Base-by-base conservation (phyloP, 345 rosid species). In the Bruguiera sexangula region DNA sequence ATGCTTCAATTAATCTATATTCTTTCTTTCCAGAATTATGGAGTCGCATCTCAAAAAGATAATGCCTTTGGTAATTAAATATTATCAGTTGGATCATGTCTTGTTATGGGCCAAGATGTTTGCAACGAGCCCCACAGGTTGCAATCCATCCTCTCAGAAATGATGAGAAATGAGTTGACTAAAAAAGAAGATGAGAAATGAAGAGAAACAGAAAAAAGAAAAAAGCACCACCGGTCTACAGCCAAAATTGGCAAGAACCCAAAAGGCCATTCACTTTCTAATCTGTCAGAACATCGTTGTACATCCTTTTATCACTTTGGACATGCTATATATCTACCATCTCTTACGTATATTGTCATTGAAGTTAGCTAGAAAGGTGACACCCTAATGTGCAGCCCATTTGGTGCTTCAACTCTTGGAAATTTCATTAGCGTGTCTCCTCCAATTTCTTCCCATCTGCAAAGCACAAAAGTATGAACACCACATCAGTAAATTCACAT, bases 371-470 rank as follows among this genome's bases (percentile, higher is more conserved):
- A 84, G 86, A 84, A 73, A 69, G 82, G 69, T 67, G 88, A 88
- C 54, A 92, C 87, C 71, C 87, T 85, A 37, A 91, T 75, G 82
- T 89, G 97, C 2, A 88, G 76, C 30, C 98, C 98, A 68, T 94
- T 89, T 32, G 97, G 96, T 73, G 98, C 98, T 78, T 82, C 86
- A 52, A 94, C 96, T 86, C 98, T 94, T 58, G 98, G 98, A 67
- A 94, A 94, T 65, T 84, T 91, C 89, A 85, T 76, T 32, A 94
- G 20, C 62, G 81, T 85, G 3, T 89, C 90, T 63, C 84, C 90
- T 15, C 94, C 98, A 70, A 82, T 72, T 75, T 94, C 98, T 58
- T 87, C 88, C 98, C 98, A 94, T 78, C 98, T 93, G 85, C 91
- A 84, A 27, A 32, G 2, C 19, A 29, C 16, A 24, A 21, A 24